phyloP scores from a whole-genome alignment of 768 basidiomycete genomes.

The Infundibulicybe gibba region DNA sequence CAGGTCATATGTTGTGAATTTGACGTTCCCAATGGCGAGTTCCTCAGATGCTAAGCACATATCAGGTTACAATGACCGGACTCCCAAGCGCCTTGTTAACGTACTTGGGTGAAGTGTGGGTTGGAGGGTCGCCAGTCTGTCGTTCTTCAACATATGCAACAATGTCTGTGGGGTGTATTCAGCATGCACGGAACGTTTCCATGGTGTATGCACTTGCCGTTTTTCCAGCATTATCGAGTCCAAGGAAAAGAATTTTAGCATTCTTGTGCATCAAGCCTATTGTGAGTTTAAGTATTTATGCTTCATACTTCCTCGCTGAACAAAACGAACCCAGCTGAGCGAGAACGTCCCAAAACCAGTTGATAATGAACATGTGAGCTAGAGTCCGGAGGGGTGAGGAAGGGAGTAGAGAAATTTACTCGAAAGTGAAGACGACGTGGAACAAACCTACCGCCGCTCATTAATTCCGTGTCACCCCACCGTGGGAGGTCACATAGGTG shows the following conservation, averaged over 20 bases:
- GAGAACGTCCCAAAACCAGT: slow-evolving; percentile 98
- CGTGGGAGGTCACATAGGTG: too few relatives aligned
- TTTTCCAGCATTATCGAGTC: slow-evolving; percentile 98
- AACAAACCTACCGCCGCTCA: too few relatives aligned
- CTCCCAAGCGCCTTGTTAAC: slow-evolving; percentile 17
- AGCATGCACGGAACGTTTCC: slow-evolving; percentile 2
- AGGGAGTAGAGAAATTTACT: too few relatives aligned
- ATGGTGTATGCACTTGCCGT: slow-evolving; percentile 56
- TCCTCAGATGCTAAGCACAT: slow-evolving; percentile 87
- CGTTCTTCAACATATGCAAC: slow-evolving; percentile 99
- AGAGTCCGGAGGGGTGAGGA: too few relatives aligned
- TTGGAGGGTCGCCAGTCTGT: slow-evolving; percentile 94
- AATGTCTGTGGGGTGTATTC: slow-evolving; percentile 58
- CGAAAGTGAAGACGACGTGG: too few relatives aligned
- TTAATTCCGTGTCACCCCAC: too few relatives aligned
- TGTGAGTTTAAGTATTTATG: neutral
- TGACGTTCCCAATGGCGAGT: slow-evolving; percentile 96
- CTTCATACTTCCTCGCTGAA: neutral
- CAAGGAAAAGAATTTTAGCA: slow-evolving; percentile 99
- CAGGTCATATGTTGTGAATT: slow-evolving; percentile 98
- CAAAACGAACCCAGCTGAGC: slow-evolving; percentile 76
- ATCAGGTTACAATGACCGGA: slow-evolving; percentile 1
- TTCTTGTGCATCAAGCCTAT: slow-evolving; percentile 93
- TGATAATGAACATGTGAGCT: slow-evolving; percentile 70
- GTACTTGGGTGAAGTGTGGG: slow-evolving; percentile 97